Evolutionary conservation across 2,329 filamentous ascomycete species (phyloP), one percentile per base, ranked within the genome.

Genomic region (Diaporthe citrichinensis): DNA sequence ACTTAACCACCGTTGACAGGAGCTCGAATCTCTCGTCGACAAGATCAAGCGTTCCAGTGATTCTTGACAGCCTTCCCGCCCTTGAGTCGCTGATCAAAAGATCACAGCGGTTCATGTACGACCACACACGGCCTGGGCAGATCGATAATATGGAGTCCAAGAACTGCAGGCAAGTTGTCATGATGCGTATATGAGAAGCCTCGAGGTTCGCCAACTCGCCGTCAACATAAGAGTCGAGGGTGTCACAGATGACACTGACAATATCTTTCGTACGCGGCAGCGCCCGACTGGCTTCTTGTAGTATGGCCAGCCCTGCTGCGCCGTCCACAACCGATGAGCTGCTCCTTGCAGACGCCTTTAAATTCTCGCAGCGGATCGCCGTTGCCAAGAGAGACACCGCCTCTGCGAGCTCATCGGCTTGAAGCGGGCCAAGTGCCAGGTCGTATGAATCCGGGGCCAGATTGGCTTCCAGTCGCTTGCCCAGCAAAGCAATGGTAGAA

Each of bases 71-170:
- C 76, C 94, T 92, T 15, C 95, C 94, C 20, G 92, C 92, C 77
- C 92, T 93, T 14, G 94, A 92, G 78, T 95, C 93, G 8, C 92
- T 90, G 79, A 94, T 94, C 61, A 99, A 88, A 25, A 99, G 87
- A 77, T 93, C 92, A 82, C 95, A 97, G 74, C 95, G 92, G 4
- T 93, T 92, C 80, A 99, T 89, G 82, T 96, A 94, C 4, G 96
- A 95, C 96, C 97, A 98, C 8, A 98, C 92, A 76, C 96, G 90
- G 74, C 94, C 94, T 0, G 97, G 96, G 71, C 93, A 91, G n/a
- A 90, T 94, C 79, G 89, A 88, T 36, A 97, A 84, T 25, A 97
- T 86, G 3, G 93, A 91, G 78, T 94, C 90, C 51, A 98, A 86
- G 80, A 98, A 98, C 72, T 95, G 93, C 31, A 96, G 85, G 81